Evolutionary conservation across 2,329 filamentous ascomycete species (phyloP).

Genomic region (Chaetomium olivaceum): DNA sequence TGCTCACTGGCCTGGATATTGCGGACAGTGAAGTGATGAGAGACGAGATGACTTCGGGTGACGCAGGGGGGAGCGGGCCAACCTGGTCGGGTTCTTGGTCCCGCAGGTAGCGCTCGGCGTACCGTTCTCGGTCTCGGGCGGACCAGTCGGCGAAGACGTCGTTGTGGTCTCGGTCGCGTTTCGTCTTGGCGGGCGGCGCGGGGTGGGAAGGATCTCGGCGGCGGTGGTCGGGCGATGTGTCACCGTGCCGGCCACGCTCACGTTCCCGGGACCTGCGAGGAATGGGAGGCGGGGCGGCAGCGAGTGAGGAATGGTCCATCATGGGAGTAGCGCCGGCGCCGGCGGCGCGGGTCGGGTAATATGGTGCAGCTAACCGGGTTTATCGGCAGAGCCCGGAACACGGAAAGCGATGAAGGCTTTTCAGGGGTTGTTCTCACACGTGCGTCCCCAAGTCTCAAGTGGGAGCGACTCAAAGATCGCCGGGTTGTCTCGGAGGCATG

Average conservation of each 20-base stretch:
- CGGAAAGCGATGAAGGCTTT: constrained; percentile 14
- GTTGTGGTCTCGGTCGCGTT: constrained; percentile 26
- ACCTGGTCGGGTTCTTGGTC: constrained; percentile 29
- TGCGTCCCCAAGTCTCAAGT: constrained; percentile 13
- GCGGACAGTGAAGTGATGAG: constrained; percentile 70
- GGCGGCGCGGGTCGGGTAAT: constrained; percentile 17
- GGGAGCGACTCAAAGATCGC: constrained; percentile 11
- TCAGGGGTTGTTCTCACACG: constrained; percentile 17
- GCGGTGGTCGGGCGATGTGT: constrained; percentile 26
- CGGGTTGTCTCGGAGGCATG: constrained; percentile 20
- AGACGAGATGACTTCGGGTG: constrained; percentile 69
- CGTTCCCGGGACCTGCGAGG: constrained; percentile 33
- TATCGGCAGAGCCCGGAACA: constrained; percentile 9
- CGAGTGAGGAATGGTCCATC: constrained; percentile 31
- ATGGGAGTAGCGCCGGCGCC: constrained; percentile 27
- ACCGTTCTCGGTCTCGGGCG: constrained; percentile 28
- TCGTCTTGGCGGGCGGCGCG: constrained; percentile 25
- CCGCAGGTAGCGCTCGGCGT: constrained; percentile 29
- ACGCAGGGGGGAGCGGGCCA: constrained; percentile 46
- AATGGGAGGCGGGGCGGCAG: constrained; percentile 30
- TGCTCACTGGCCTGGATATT: constrained; percentile 66
- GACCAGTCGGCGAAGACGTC: constrained; percentile 34
- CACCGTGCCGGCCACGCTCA: constrained; percentile 28
- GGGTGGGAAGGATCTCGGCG: constrained; percentile 24
- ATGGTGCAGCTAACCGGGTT: constrained; percentile 27